Evolutionary conservation across 108 stramenopile species (phyloP), one percentile per base, ranked within the genome.

Genomic region (Skeletonema grethae): DNA sequence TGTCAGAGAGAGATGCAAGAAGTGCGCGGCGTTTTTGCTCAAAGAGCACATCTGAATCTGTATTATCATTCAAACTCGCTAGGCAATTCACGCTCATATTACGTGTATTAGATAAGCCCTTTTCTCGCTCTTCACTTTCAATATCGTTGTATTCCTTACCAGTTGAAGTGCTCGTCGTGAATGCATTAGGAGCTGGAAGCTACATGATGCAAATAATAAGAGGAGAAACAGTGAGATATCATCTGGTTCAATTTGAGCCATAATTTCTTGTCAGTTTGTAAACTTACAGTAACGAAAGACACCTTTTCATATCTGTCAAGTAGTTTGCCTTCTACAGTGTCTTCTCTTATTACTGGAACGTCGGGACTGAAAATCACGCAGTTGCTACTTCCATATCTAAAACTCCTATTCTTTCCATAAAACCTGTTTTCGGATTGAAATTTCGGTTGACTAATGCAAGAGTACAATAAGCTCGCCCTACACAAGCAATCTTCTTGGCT

Each of bases 161-260:
- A 50, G 70, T 68, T 7, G 9, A 63, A 61, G 53, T 69, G 29
- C 66, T 73, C 67, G 81, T 73, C 13, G 77, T 78, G 72, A 82
- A 82, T 20, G 84, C 84, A 35, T 85, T 85, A 2, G 84, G 79
- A 2, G 84, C 84, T 10, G 84, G 84, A 36, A 82, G 82, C 65
- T 81, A 61, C 53, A 65, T 50, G 3, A 8, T 58, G 25, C 3
- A 35, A 59, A 46, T 32, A 50, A 13, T 65, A 61, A 29, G 57
- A 64, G 63, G 69, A 82, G n/a, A n/a, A n/a, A n/a, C n/a, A 46
- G 80, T 82, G 10, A 82, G 70, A 56, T 69, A 67, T 36, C 4
- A 43, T 15, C 9, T 55, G 66, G 12, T 64, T 20, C 24, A 13
- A 59, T 16, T 41, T 50, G 39, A 16, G 61, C 18, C 18, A 35